These are phyloP conservation scores for Cladosporium phlei DNA, from an alignment of 2,329 filamentous ascomycete genomes.

Conservation along the genomic window DNA sequence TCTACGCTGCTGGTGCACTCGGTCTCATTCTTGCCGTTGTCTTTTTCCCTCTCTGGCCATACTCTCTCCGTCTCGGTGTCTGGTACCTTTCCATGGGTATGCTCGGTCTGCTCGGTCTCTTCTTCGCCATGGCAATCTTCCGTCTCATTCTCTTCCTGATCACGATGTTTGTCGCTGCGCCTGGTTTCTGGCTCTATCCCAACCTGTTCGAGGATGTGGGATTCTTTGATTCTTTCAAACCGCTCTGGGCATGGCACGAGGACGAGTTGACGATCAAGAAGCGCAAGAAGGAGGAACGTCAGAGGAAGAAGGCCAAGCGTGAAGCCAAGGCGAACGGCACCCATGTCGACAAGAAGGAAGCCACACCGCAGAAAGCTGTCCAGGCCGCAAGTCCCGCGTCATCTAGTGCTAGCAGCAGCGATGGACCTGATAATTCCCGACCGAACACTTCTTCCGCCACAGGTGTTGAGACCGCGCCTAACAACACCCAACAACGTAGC, in stretches of 20 bases:
- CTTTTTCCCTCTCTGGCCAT: slow-evolving; percentile 93
- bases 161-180: slow-evolving; percentile 78
- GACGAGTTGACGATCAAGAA: slow-evolving; percentile 34
- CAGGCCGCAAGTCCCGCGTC: slow-evolving; percentile 3
- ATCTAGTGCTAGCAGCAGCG: background rate
- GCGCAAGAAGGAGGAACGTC: slow-evolving; percentile 33
- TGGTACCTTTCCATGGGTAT: slow-evolving; percentile 97
- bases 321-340: slow-evolving; percentile 27
- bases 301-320: slow-evolving; percentile 29
- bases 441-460: slow-evolving; percentile 21
- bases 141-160: slow-evolving; percentile 88
- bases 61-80: slow-evolving; percentile 83
- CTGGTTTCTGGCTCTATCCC: slow-evolving; percentile 95
- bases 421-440: slow-evolving; percentile 13
- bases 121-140: slow-evolving; percentile 98
- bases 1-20: slow-evolving; percentile 81
- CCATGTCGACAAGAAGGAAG: slow-evolving; percentile 18
- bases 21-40: slow-evolving; percentile 81
- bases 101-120: slow-evolving; percentile 81
- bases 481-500: slow-evolving; percentile 22
- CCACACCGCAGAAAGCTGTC: slow-evolving; percentile 14
- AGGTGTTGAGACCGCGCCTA: slow-evolving; percentile 18
- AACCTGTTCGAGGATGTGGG: slow-evolving; percentile 98
- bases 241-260: slow-evolving; percentile 94
- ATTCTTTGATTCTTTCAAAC: slow-evolving; percentile 95